Base-by-base conservation (phyloP, 768 basidiomycete species). In the Cubamyces sp. region DNA sequence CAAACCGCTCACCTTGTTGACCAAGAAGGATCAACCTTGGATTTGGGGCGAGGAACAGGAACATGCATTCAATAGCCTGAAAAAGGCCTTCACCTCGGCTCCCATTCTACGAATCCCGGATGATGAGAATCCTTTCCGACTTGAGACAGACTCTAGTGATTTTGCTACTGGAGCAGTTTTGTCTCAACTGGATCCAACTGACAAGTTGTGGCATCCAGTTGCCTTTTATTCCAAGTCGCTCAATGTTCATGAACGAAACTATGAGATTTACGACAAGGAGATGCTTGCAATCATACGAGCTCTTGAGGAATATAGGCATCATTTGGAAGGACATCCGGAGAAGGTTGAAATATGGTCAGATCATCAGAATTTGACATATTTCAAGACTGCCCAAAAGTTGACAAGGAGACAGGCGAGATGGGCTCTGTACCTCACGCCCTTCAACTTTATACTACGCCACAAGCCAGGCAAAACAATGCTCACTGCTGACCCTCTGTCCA, bases 211-310 rank as follows among this genome's bases (percentile, higher is more conserved):
- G 41, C 41, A 42, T n/a, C 41, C 41, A 42, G 41, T 42, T 15
- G 45, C 60, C 23, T 61, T 61, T 21, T 25, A 28, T 30, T 70
- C 67, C 6, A 57, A 65, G 26, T 54, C 62, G 11, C 49, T 71
- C 26, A 70, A 61, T 34, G 50, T 62, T 0, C 71, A 71, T 1
- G 75, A 82, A 65, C 42, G 62, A 9, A 75, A 77, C 66, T 76
- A 76, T 56, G 70, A 76, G n/a, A 73, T 76, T 42, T 74, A 79
- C 53, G 77, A 83, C 68, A 73, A 74, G 56, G 81, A 83, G 68
- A 53, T 82, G 5, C 70, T 82, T 8, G 76, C 78, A 0, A 80
- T 82, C 14, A 73, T 82, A 19, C n/a, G 69, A 18, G 73, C 75
- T 4, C 59, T 78, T 0, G 56, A 69, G 5, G 66, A 71, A 26